Percentiles rank a stretch among this genome's conserved stretches.
Evolutionary conservation across 2,329 filamentous ascomycete species (phyloP).

Genomic region (Lachnellula willkommii): DNA sequence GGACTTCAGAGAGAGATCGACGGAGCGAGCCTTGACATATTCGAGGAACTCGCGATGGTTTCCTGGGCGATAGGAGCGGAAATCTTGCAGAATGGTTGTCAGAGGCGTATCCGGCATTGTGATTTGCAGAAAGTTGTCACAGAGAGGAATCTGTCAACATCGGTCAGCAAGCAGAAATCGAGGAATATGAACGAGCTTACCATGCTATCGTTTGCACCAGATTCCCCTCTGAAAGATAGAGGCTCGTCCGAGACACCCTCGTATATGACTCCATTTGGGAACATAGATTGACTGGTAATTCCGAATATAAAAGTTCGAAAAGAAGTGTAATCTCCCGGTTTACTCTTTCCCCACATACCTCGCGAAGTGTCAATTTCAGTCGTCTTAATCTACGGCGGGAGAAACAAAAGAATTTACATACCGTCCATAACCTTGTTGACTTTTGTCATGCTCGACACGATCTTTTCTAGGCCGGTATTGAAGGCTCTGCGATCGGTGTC

Average conservation of each 20-base stretch:
- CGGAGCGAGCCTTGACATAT: constrained; percentile 54
- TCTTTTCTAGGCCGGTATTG: constrained; percentile 57
- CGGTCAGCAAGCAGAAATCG: background rate
- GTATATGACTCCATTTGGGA: constrained; percentile 85
- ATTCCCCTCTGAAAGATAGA: constrained; percentile 82
- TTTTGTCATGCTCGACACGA: constrained; percentile 59
- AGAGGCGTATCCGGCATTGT: constrained; percentile 85
- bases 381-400: constrained; percentile 7
- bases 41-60: constrained; percentile 83
- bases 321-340: constrained; percentile 75
- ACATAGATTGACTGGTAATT: constrained; percentile 90
- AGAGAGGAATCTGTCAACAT: constrained; percentile 62
- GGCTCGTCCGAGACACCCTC: constrained; percentile 74
- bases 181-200: constrained; percentile 33
- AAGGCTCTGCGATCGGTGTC: constrained; percentile 48
- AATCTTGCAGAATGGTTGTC: constrained; percentile 82
- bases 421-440: constrained; percentile 78
- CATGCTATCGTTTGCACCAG: constrained; percentile 91
- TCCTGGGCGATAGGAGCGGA: constrained; percentile 80
- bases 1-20: constrained; percentile 48
- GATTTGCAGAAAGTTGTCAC: constrained; percentile 82
- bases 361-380: constrained; percentile 26
- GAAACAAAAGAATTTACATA: constrained; percentile 32
- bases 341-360: constrained; percentile 87
- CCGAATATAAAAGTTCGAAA: constrained; percentile 98